Percentiles rank a stretch among this genome's conserved stretches.
These are phyloP conservation scores for Gardenia jasminoides DNA, from an alignment of 257 asterid species.

Conservation along the genomic window DNA sequence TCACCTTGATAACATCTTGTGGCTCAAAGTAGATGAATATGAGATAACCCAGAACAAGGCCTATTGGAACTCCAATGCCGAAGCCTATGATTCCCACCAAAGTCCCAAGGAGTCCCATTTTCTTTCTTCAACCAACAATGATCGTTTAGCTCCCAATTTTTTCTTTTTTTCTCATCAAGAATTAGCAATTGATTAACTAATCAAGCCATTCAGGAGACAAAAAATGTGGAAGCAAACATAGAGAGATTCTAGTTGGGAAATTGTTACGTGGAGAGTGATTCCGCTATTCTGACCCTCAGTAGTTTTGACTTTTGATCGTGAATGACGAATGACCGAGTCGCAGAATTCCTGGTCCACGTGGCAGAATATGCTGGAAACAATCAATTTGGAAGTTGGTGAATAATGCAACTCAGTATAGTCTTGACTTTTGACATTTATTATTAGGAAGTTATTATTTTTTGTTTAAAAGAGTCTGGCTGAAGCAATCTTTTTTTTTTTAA, in stretches of 20 bases:
- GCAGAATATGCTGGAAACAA: background rate
- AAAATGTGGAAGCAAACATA: background rate
- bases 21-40: slow-evolving; percentile 49
- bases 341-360: background rate
- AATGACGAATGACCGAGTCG: background rate
- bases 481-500: no score
- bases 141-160: background rate
- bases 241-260: background rate
- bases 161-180: no score
- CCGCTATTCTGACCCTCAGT: background rate
- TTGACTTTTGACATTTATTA: no score
- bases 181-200: background rate
- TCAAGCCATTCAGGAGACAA: background rate
- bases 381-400: background rate
- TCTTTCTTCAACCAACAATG: slow-evolving; percentile 14
- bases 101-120: slow-evolving; percentile 56
- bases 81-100: slow-evolving; percentile 54
- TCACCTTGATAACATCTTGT: slow-evolving; percentile 42
- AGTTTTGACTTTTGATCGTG: no score
- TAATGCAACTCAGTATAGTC: no score
- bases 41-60: slow-evolving; percentile 59
- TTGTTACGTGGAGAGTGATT: background rate
- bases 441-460: no score
- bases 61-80: slow-evolving; percentile 55
- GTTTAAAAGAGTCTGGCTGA: no score